A percentile compares a stretch with the other conserved stretches of the same genome.
These are phyloP conservation scores for Nicotiana benthamiana DNA, from an alignment of 257 asterid genomes.

Conservation along the genomic window DNA sequence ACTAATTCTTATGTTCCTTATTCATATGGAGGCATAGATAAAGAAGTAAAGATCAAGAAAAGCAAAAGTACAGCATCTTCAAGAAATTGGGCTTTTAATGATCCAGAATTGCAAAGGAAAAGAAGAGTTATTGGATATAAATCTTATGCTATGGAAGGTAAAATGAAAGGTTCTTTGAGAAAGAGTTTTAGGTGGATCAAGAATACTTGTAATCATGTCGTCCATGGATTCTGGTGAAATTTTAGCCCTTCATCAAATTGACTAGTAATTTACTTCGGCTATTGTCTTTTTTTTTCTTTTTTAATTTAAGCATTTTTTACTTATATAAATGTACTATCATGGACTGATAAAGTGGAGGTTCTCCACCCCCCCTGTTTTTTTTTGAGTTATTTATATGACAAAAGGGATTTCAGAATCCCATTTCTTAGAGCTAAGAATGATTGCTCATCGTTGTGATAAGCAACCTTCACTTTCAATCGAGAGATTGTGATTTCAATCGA, in stretches of 20 bases:
- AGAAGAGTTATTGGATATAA: conserved; percentile 65
- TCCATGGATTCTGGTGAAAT: conserved; percentile 57
- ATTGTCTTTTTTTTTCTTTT: neutral
- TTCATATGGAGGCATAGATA: conserved; percentile 16
- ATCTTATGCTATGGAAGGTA: conserved; percentile 55
- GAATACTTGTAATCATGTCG: conserved; percentile 43
- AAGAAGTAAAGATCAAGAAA: conserved; percentile 42
- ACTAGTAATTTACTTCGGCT: neutral
- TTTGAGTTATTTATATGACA: neutral
- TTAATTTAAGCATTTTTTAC: neutral
- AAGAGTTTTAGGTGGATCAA: conserved; percentile 80
- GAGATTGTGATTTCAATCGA: no score
- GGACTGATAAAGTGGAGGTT: neutral
- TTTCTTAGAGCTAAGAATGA: no score
- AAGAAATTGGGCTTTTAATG: conserved; percentile 44
- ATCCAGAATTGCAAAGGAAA: conserved; percentile 70
- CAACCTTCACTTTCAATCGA: no score
- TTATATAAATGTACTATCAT: neutral
- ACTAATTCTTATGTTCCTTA: conserved; percentile 23
- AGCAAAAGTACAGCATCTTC: conserved; percentile 33
- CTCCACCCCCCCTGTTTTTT: neutral
- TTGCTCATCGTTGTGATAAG: neutral
- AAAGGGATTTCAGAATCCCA: neutral
- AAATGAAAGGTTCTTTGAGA: conserved; percentile 64
- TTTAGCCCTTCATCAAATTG: neutral